Evolutionary conservation across 331 rosid species (phyloP).

Genomic region (Quercus lobata): DNA sequence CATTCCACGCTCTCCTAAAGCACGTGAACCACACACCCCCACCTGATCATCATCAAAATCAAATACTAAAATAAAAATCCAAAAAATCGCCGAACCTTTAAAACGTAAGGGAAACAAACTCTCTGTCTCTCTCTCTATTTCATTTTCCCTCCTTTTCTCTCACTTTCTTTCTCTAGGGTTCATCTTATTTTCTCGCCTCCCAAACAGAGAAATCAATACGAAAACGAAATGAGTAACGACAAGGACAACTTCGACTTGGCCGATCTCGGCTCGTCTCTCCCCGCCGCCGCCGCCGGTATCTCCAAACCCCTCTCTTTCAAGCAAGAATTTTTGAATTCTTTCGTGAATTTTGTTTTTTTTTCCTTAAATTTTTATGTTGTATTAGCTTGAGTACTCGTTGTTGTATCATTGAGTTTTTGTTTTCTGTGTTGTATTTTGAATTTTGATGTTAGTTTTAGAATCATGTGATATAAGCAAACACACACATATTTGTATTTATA

Average conservation of each 20-base stretch:
- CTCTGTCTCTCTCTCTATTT: neutral
- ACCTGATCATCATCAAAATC: neutral
- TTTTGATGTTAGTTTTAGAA: neutral
- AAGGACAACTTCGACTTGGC: conserved; percentile 39
- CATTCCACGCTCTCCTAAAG: neutral
- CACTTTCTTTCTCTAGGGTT: conserved; percentile 9
- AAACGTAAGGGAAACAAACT: neutral
- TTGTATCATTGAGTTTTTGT: too few relatives aligned
- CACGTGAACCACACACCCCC: conserved; percentile 3
- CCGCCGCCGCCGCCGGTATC: conserved; percentile 60
- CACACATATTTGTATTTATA: neutral
- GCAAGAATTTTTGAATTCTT: too few relatives aligned
- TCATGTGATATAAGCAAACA: neutral
- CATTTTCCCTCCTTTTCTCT: conserved; percentile 13
- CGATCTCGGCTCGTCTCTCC: conserved; percentile 52
- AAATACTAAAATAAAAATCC: neutral
- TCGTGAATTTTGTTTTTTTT: neutral
- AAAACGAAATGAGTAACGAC: conserved; percentile 31
- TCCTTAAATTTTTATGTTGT: neutral
- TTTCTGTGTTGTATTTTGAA: neutral
- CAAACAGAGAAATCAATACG: neutral
- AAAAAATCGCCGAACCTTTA: neutral
- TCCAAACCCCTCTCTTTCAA: neutral
- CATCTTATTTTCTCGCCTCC: conserved; percentile 7
- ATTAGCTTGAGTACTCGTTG: too few relatives aligned